Conservation (phyloP, 2,329 filamentous ascomycete genomes). For the Neoarthrinium moseri region DNA sequence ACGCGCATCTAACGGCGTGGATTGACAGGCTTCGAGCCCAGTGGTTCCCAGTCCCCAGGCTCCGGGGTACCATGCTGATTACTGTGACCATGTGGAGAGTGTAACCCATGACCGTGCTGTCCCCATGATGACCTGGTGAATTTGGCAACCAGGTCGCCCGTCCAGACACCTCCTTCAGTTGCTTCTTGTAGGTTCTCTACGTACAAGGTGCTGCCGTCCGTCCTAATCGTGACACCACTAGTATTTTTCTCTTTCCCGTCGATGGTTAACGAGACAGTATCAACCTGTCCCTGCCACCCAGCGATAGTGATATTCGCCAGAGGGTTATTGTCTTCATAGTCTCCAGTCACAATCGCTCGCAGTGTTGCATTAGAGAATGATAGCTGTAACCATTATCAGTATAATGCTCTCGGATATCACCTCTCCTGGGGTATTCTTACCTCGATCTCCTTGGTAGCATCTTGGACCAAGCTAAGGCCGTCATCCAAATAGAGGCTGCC, state of each 20-base stretch:
- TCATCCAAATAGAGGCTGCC: slow-evolving; percentile 73
- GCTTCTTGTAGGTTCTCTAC: background rate
- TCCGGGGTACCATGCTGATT: too few species aligned
- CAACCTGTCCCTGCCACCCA: background rate
- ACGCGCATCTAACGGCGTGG: too few species aligned
- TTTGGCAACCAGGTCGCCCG: background rate
- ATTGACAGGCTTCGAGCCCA: too few species aligned
- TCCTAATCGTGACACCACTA: background rate
- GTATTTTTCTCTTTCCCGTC: background rate
- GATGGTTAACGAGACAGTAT: background rate
- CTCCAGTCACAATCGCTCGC: background rate
- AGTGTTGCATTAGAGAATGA: background rate
- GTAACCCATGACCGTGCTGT: too few species aligned
- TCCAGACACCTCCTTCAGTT: background rate
- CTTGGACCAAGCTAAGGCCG: slow-evolving; percentile 62
- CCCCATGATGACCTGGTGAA: too few species aligned
- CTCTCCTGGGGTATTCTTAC: slow-evolving; percentile 25
- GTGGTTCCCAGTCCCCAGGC: too few species aligned
- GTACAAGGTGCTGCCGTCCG: background rate
- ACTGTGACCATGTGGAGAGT: too few species aligned
- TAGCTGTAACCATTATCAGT: background rate
- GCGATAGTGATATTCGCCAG: slow-evolving; percentile 2
- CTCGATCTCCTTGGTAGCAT: slow-evolving; percentile 51
- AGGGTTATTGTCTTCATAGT: background rate
- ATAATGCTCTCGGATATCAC: background rate